phyloP scores from a whole-genome alignment of 441 rosid species.

The Erysimum pusillum region DNA sequence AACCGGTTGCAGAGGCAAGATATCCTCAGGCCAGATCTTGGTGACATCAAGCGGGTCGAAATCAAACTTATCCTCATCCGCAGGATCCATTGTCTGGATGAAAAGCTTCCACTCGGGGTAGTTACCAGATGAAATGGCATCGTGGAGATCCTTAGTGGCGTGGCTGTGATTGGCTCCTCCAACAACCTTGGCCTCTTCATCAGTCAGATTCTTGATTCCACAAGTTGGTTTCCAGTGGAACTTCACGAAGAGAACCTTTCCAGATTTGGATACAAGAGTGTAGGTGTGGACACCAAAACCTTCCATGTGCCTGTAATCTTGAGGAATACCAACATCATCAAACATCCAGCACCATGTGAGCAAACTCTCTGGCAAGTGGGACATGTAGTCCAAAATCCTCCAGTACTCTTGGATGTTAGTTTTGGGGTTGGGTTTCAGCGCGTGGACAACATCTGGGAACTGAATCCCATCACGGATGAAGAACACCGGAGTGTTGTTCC shows the following conservation, averaged over 20 bases:
- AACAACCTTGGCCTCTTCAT: constrained; percentile 85
- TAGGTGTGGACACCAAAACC: constrained; percentile 95
- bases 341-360: constrained; percentile 85
- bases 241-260: constrained; percentile 79
- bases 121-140: constrained; percentile 88
- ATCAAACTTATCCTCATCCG: constrained; percentile 84
- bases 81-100: constrained; percentile 90
- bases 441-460: constrained; percentile 90
- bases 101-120: constrained; percentile 96
- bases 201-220: constrained; percentile 86
- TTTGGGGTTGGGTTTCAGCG: constrained; percentile 92
- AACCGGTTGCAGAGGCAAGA: constrained; percentile 90
- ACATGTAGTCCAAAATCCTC: constrained; percentile 93
- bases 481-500: constrained; percentile 95
- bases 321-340: constrained; percentile 92
- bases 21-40: constrained; percentile 97
- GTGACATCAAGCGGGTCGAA: constrained; percentile 98
- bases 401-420: constrained; percentile 92
- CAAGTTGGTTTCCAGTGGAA: constrained; percentile 97
- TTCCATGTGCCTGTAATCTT: constrained; percentile 96
- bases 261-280: constrained; percentile 79
- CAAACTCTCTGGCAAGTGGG: constrained; percentile 94
- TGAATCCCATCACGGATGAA: constrained; percentile 92
- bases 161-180: constrained; percentile 98
- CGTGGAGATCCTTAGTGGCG: constrained; percentile 91